These are phyloP conservation scores for Breynia disticha DNA, from an alignment of 441 rosid genomes.

Conservation along the genomic window DNA sequence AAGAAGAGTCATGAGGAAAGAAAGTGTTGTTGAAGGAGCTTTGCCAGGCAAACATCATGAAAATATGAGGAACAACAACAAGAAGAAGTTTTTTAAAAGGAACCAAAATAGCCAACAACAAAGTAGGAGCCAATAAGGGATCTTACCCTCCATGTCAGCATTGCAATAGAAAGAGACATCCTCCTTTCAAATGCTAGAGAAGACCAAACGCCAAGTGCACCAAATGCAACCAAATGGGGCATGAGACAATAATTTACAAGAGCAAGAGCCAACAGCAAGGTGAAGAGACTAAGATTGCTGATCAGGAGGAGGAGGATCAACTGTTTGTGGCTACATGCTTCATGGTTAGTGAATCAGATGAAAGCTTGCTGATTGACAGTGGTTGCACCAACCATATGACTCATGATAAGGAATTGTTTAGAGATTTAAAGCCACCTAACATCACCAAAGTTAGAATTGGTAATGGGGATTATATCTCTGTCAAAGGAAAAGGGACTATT, in stretches of 20 bases:
- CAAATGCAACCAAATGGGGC: conserved; percentile 15
- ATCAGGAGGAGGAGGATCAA: conserved; percentile 8
- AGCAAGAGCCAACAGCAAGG: not conserved
- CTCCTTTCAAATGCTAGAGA: conserved; percentile 12
- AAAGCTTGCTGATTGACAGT: conserved; percentile 18
- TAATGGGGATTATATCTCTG: conserved; percentile 7
- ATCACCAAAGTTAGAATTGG: conserved; percentile 2
- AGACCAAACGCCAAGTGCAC: conserved; percentile 13
- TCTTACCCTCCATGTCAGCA: conserved; percentile 9
- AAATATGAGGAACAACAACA: conserved; percentile 3
- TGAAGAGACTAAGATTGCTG: conserved; percentile 7
- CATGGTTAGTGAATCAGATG: not conserved
- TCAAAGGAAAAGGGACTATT: conserved; percentile 12
- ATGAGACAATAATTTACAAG: conserved; percentile 11
- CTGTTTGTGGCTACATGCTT: conserved; percentile 15
- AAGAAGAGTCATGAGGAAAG: not conserved
- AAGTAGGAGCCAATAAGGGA: too few species aligned
- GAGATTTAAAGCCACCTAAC: not conserved
- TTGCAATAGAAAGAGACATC: conserved; percentile 11
- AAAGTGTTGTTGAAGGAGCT: not conserved
- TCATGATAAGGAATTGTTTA: conserved; percentile 5
- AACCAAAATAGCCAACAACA: too few species aligned
- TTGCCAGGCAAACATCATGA: not conserved
- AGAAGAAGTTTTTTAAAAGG: too few species aligned
- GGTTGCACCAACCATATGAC: conserved; percentile 23